Evolutionary conservation across 306 rosid species (phyloP).

Genomic region (Cicer arietinum): DNA sequence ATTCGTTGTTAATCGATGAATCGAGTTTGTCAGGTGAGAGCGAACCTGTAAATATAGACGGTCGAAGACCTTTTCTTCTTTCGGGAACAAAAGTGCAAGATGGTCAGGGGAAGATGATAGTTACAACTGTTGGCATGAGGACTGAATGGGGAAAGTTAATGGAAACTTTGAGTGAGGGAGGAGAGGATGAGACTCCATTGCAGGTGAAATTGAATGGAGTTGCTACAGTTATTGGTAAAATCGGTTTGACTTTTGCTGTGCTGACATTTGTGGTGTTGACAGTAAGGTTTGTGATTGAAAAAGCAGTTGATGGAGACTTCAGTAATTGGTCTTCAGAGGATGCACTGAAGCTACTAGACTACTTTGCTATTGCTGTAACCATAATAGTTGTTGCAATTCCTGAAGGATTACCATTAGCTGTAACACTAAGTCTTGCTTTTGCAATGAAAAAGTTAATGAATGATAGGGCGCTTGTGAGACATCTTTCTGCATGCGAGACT

Average conservation of each 20-base stretch:
- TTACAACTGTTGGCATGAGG: slow-evolving; percentile 92
- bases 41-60: slow-evolving; percentile 67
- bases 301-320: slow-evolving; percentile 58
- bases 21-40: slow-evolving; percentile 94
- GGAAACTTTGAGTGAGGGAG: slow-evolving; percentile 90
- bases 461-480: slow-evolving; percentile 87
- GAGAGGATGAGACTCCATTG: slow-evolving; percentile 96
- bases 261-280: slow-evolving; percentile 74
- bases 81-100: slow-evolving; percentile 94
- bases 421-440: slow-evolving; percentile 94
- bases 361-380: slow-evolving; percentile 88
- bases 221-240: slow-evolving; percentile 90
- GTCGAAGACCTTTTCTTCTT: slow-evolving; percentile 80
- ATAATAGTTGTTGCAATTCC: slow-evolving; percentile 95
- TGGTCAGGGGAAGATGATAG: slow-evolving; percentile 90
- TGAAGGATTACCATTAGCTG: slow-evolving; percentile 95
- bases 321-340: slow-evolving; percentile 74
- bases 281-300: slow-evolving; percentile 67
- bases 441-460: slow-evolving; percentile 88
- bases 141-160: slow-evolving; percentile 98
- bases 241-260: slow-evolving; percentile 83
- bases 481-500: slow-evolving; percentile 93
- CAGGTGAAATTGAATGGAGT: slow-evolving; percentile 95
- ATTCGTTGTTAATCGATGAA: slow-evolving; percentile 76
- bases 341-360: slow-evolving; percentile 67